Base-by-base conservation (phyloP, 306 rosid species). In the Herpetospermum pedunculosum region DNA sequence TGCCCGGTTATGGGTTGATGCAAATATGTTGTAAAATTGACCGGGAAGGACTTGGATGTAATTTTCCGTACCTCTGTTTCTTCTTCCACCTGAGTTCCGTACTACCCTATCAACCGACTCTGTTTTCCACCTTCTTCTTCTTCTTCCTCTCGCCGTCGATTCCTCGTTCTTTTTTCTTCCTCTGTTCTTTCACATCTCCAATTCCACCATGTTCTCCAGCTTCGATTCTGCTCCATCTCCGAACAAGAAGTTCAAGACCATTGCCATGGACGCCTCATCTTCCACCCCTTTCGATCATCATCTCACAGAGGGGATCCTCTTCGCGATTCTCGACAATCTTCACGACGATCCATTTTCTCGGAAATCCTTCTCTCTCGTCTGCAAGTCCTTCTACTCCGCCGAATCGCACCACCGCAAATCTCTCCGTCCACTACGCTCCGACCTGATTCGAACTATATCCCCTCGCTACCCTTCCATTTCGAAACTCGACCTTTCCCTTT, bases 391-490 rank as follows among this genome's bases (percentile, higher is more conserved):
- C 84, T 65, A 87, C 78, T 30, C 81, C 73, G 59, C 75, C 25
- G 98, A 92, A 77, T 80, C 89, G 10, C 81, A 74, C 25, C 98
- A 92, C 86, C 92, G 98, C 29, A 79, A 83, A 60, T 46, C 75
- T 38, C 79, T 92, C 25, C 76, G 72, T 25, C 98, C 98, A 0
- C 82, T 88, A 4, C 97, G 90, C 77, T 73, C 92, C 11, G 88
- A 88, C 44, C 83, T 78, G 48, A 83, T 88, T 52, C 85, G 80
- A 7, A 53, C 78, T 2, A 12, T 84, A 3, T 57, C 83, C n/a
- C 80, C 40, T 6, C 90, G 98, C 28, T 92, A 83, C 82, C 81
- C 87, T 0, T 68, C 41, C 11, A 79, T 88, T 1, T 15, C 80
- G 30, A 75, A 70, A 26, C 75, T 87, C 65, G 92, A 92, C 79